phyloP scores from a whole-genome alignment of 2,329 filamentous ascomycete species.

The Xylariomycetidae sp. region DNA sequence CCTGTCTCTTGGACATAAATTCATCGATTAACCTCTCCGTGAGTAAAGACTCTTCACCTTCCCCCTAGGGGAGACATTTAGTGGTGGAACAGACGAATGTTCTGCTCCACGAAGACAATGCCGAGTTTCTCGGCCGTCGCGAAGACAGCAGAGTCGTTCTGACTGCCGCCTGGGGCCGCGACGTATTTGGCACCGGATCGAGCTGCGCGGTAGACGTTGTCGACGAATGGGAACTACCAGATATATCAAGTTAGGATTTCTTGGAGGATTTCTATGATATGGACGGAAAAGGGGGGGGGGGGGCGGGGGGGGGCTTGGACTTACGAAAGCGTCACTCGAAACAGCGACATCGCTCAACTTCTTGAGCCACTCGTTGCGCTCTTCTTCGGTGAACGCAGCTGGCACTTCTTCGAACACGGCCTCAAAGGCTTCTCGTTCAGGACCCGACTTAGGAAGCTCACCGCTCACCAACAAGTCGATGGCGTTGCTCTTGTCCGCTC shows the following conservation, averaged over 20 bases:
- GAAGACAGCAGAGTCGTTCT: conserved; percentile 78
- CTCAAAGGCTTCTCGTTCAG: conserved; percentile 85
- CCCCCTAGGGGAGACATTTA: too few species aligned
- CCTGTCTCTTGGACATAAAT: too few species aligned
- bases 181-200: conserved; percentile 94
- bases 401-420: conserved; percentile 87
- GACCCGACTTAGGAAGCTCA: conserved; percentile 75
- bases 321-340: conserved; percentile 91
- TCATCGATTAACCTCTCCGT: neutral
- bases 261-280: conserved; percentile 3
- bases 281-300: neutral
- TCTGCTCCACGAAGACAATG: conserved; percentile 95
- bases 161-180: conserved; percentile 84
- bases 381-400: conserved; percentile 72
- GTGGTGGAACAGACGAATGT: conserved; percentile 90
- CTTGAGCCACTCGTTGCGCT: conserved; percentile 80
- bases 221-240: conserved; percentile 89
- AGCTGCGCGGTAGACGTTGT: conserved; percentile 91
- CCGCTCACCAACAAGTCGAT: conserved; percentile 94
- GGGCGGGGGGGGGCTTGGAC: conserved; percentile 30
- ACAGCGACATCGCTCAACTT: conserved; percentile 80
- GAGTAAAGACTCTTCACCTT: neutral
- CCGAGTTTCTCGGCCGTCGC: conserved; percentile 87
- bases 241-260: neutral
- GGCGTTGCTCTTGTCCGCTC: conserved; percentile 95